Evolutionary conservation across 2,329 filamentous ascomycete species (phyloP).

Genomic region (Thyridium curvatum): DNA sequence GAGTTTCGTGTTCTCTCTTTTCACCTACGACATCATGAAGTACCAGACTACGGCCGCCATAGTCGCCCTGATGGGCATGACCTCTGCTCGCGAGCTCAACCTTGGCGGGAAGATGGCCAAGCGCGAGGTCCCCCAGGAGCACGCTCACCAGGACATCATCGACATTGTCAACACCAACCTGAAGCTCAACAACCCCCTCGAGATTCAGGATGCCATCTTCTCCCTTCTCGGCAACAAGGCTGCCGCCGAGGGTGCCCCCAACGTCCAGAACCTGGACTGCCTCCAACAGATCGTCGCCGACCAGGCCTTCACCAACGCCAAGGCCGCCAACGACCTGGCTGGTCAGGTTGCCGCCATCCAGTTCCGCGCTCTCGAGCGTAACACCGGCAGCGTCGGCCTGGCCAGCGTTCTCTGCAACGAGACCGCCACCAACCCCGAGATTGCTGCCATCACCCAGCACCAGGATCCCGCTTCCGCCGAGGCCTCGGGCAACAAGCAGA

Average conservation of each 20-base stretch:
- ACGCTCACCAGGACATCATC: conserved; percentile 39
- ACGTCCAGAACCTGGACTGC: conserved; percentile 42
- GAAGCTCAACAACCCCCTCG: conserved; percentile 38
- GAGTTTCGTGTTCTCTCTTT: too few relatives aligned
- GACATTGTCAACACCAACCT: conserved; percentile 28
- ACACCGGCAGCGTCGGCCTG: conserved; percentile 50
- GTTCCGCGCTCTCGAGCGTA: conserved; percentile 51
- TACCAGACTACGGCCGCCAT: conserved; percentile 17
- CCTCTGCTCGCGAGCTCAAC: conserved; percentile 20
- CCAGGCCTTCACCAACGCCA: conserved; percentile 56
- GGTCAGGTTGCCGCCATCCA: conserved; percentile 47
- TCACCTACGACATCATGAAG: conserved; percentile 20
- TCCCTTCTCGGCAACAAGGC: conserved; percentile 40
- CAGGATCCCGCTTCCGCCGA: conserved; percentile 59
- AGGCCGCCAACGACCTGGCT: conserved; percentile 44
- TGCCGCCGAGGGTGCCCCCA: conserved; percentile 20
- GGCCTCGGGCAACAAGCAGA: conserved; percentile 54
- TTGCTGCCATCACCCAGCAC: conserved; percentile 57
- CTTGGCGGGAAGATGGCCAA: conserved; percentile 15
- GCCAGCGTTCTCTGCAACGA: conserved; percentile 52
- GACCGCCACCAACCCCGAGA: conserved; percentile 57
- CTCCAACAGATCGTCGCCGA: conserved; percentile 53
- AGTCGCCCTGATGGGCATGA: conserved; percentile 19
- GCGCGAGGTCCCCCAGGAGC: conserved; percentile 47
- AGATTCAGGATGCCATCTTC: conserved; percentile 40